Base-by-base conservation (phyloP, 2,329 filamentous ascomycete species). In the Talaromyces sp. region DNA sequence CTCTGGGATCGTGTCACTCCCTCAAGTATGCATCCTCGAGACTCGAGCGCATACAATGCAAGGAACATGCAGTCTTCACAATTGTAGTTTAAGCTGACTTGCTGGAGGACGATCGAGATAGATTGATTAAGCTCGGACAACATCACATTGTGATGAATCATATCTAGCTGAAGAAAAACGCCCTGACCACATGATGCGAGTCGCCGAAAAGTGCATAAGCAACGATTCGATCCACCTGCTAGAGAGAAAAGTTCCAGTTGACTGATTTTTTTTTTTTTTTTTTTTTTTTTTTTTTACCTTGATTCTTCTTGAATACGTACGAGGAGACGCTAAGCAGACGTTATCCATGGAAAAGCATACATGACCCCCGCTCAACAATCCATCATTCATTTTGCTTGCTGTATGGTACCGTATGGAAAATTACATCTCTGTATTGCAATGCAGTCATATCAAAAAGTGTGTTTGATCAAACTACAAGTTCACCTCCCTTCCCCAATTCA, bases 401-500 rank as follows among this genome's bases (percentile, higher is more conserved):
- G 50, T 54, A 54, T 12, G 50, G 9, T 52, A 52, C 48, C n/a
- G 48, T 52, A 33, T 35, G 48, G 28, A 52, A 18, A 52, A 52
- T 5, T 52, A 52, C 48, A n/a, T 5, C 16, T 16, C 7, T n/a
- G 48, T 31, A 52, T 33, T 52, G 28, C 2, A 16, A 14, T 6
- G 12, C 28, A 28, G 6, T 6, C 28, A 3, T 6, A 3, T 6
- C 28, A n/a, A n/a, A n/a, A n/a, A n/a, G n/a, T n/a, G 28, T 3
- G 28, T 28, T 28, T 6, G 3, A 33, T 42, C 37, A 56, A 37
- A 55, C 67, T 44, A 71, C 68, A 54, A 60, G 33, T 18, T 63
- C 61, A 2, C 69, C 71, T n/a, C 69, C 70, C 50, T 69, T 67
- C 25, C 84, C 87, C 31, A 95, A 75, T 11, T 84, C 81, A 69